Conservation (phyloP, 306 rosid species). For the Vicia sativa region DNA sequence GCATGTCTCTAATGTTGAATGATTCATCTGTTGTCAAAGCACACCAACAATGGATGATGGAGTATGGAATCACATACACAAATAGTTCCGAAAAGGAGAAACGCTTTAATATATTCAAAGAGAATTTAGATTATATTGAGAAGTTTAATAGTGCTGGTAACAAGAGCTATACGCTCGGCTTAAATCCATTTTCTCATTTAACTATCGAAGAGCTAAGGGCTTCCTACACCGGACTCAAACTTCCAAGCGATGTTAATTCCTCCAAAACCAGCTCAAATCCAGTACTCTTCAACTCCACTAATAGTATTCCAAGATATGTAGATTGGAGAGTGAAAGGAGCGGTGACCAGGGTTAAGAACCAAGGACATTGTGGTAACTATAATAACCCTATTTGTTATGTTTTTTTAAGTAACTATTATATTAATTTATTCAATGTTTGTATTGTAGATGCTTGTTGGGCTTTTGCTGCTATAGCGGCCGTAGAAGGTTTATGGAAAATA, state of each 20-base stretch:
- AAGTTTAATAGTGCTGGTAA: slow-evolving; percentile 41
- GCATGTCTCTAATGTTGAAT: slow-evolving; percentile 28
- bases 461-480: not conserved
- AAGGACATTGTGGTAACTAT: not conserved
- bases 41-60: slow-evolving; percentile 43
- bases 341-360: not conserved
- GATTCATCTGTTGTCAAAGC: slow-evolving; percentile 31
- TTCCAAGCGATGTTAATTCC: not conserved
- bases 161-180: slow-evolving; percentile 38
- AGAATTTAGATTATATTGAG: slow-evolving; percentile 44
- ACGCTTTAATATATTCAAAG: slow-evolving; percentile 40
- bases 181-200: slow-evolving; percentile 45
- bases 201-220: slow-evolving; percentile 49
- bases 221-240: slow-evolving; percentile 11
- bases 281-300: not conserved
- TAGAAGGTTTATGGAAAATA: not conserved
- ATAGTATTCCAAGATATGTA: not conserved
- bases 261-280: too few relatives aligned
- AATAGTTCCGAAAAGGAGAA: slow-evolving; percentile 36
- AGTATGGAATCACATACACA: slow-evolving; percentile 5
- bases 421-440: not conserved
- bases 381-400: not conserved
- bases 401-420: too few relatives aligned
- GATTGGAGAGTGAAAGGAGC: slow-evolving; percentile 18
- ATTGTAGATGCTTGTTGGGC: not conserved